Conservation (phyloP, 192 early-diverging fungal species). For the Dispira parvispora region DNA sequence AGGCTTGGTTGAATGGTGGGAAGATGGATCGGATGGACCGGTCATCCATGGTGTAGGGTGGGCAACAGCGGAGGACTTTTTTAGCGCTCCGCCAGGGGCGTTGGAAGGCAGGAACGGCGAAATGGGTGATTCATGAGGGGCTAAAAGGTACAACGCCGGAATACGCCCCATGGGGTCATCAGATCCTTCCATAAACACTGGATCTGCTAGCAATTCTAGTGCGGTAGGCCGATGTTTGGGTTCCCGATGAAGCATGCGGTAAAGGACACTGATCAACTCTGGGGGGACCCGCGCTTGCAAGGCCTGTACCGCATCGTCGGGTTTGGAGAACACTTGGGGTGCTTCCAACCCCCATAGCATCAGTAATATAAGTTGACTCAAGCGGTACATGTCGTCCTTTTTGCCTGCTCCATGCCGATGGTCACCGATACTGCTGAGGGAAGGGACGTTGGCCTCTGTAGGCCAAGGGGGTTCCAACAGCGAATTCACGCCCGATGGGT, state of each 20-base stretch:
- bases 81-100: too few relatives aligned
- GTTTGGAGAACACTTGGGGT: conserved; percentile 29
- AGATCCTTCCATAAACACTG: conserved; percentile 41
- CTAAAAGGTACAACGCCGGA: conserved; percentile 12
- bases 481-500: conserved; percentile 5
- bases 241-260: conserved; percentile 44
- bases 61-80: conserved; percentile 18
- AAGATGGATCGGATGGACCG: not conserved
- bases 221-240: conserved; percentile 55
- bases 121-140: conserved; percentile 23
- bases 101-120: too few relatives aligned
- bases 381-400: conserved; percentile 54
- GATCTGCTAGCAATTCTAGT: conserved; percentile 49
- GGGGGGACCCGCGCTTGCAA: conserved; percentile 30
- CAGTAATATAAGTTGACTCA: conserved; percentile 43
- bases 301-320: conserved; percentile 30
- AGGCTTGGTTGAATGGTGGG: not conserved
- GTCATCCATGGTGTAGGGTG: conserved; percentile 15
- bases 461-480: too few relatives aligned
- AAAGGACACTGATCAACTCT: conserved; percentile 29
- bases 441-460: not conserved
- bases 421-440: too few relatives aligned
- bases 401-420: conserved; percentile 19
- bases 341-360: conserved; percentile 52
- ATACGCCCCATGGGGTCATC: conserved; percentile 3